A percentile compares a stretch with the other conserved stretches of the same genome.
These are phyloP conservation scores for Trichoderma koningiopsis DNA, from an alignment of 2,329 filamentous ascomycete genomes.

Conservation along the genomic window DNA sequence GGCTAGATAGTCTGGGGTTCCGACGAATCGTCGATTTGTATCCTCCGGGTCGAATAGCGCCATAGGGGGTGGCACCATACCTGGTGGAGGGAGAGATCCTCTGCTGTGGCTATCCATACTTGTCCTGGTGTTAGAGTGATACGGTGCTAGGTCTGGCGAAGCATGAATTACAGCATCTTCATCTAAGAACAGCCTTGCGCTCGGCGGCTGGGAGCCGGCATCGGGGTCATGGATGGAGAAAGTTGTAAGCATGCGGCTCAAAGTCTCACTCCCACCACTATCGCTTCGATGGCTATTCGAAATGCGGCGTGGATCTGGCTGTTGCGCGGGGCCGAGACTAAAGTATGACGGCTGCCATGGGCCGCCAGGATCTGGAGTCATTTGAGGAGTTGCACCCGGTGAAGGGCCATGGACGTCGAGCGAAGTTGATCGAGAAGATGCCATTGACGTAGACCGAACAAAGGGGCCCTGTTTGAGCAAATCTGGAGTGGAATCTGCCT, in stretches of 20 bases:
- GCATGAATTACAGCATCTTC: slow-evolving; percentile 73
- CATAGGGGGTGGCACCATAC: slow-evolving; percentile 88
- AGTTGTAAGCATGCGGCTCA: slow-evolving; percentile 79
- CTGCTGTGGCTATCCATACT: slow-evolving; percentile 41
- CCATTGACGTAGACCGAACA: slow-evolving; percentile 78
- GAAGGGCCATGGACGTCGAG: slow-evolving; percentile 86
- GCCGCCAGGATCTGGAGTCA: slow-evolving; percentile 70
- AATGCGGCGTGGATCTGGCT: slow-evolving; percentile 65
- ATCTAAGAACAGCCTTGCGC: slow-evolving; percentile 65
- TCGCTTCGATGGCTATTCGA: slow-evolving; percentile 83
- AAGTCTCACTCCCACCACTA: slow-evolving; percentile 83
- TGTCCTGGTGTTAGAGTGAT: slow-evolving; percentile 33
- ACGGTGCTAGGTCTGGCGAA: slow-evolving; percentile 73
- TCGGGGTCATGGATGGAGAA: slow-evolving; percentile 71
- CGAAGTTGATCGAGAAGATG: slow-evolving; percentile 89
- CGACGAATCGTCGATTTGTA: slow-evolving; percentile 88
- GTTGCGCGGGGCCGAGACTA: slow-evolving; percentile 60
- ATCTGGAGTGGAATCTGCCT: slow-evolving; percentile 85
- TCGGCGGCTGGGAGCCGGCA: slow-evolving; percentile 45
- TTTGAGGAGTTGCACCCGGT: slow-evolving; percentile 80
- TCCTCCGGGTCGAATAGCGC: slow-evolving; percentile 95
- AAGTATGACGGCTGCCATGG: slow-evolving; percentile 93
- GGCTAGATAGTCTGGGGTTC: slow-evolving; percentile 94
- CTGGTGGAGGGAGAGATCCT: slow-evolving; percentile 50
- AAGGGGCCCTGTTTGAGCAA: slow-evolving; percentile 91